phyloP scores from a whole-genome alignment of 805 yeast genomes.

The Jamesozyma jinghongensis region DNA sequence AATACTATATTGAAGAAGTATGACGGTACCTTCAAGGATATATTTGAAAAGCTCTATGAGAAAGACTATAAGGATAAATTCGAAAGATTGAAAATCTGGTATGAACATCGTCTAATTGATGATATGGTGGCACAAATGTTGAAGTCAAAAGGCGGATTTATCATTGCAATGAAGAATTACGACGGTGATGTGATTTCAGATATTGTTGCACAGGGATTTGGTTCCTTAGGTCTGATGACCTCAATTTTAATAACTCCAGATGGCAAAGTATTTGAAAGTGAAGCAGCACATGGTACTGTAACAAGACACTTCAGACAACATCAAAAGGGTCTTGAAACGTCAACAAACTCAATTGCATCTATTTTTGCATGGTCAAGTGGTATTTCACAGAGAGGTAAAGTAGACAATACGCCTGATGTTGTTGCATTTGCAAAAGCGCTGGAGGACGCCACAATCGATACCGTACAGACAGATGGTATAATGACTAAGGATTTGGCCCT shows the following conservation, averaged over 20 bases:
- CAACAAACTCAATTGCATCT: slow-evolving; percentile 94
- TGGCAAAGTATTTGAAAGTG: slow-evolving; percentile 89
- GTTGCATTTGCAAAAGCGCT: slow-evolving; percentile 64
- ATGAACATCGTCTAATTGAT: slow-evolving; percentile 91
- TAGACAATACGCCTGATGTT: slow-evolving; percentile 80
- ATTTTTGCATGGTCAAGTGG: slow-evolving; percentile 97
- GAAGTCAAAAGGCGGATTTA: slow-evolving; percentile 87
- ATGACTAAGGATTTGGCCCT: slow-evolving; percentile 96
- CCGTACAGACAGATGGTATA: slow-evolving; percentile 72
- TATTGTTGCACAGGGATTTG: slow-evolving; percentile 95
- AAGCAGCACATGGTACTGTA: slow-evolving; percentile 97
- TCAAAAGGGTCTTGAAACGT: slow-evolving; percentile 93
- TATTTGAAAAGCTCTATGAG: slow-evolving; percentile 73
- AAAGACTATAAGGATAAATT: slow-evolving; percentile 57
- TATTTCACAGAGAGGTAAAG: slow-evolving; percentile 77
- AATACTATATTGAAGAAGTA: slow-evolving; percentile 88
- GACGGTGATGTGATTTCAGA: slow-evolving; percentile 98
- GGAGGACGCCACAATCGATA: slow-evolving; percentile 77
- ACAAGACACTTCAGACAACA: slow-evolving; percentile 93
- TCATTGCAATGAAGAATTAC: slow-evolving; percentile 93
- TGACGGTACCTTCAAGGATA: slow-evolving; percentile 92
- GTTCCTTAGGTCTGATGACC: slow-evolving; percentile 93
- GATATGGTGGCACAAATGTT: slow-evolving; percentile 99
- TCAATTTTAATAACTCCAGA: slow-evolving; percentile 92
- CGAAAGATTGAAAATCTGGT: slow-evolving; percentile 77